Conservation (phyloP, 768 basidiomycete species). For the Tricholoma sp. region DNA sequence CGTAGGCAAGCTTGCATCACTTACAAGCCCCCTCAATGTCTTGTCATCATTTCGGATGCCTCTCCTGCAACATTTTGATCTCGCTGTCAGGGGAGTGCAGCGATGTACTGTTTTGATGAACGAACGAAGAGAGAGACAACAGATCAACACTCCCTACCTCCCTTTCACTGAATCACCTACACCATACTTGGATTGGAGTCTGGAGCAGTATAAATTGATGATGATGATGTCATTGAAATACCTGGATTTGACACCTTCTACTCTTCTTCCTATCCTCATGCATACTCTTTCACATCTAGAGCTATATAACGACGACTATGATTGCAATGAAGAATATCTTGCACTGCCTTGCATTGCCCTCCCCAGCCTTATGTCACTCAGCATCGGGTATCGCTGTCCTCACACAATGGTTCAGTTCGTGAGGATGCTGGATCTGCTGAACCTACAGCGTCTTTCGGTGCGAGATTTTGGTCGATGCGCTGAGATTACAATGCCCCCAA, state of each 20-base stretch:
- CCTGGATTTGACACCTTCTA: constrained; percentile 2
- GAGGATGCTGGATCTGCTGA: constrained; percentile 8
- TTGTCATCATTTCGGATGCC: constrained; percentile 1
- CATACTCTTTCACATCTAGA: constrained; percentile 12
- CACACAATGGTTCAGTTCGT: constrained; percentile 4
- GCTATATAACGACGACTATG: constrained; percentile 6
- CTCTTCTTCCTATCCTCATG: constrained; percentile 12
- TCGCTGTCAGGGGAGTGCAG: constrained; percentile 7
- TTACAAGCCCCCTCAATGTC: neutral
- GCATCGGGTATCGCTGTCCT: constrained; percentile 11
- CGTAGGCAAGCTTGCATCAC: neutral
- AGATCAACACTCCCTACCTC: neutral
- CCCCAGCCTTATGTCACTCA: constrained; percentile 12
- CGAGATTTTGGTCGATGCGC: constrained; percentile 14
- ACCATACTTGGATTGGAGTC: constrained; percentile 12
- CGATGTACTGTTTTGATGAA: constrained; percentile 5
- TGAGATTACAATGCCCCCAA: constrained; percentile 1
- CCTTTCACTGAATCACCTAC: neutral
- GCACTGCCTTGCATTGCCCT: constrained; percentile 4
- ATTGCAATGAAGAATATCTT: constrained; percentile 1
- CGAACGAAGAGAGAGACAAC: constrained; percentile 1
- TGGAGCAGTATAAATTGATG: constrained; percentile 9
- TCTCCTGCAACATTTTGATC: constrained; percentile 5
- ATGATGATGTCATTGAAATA: constrained; percentile 15
- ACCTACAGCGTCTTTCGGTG: constrained; percentile 6